Evolutionary conservation across 306 rosid genomes (phyloP).

Genomic region (Morella rubra): DNA sequence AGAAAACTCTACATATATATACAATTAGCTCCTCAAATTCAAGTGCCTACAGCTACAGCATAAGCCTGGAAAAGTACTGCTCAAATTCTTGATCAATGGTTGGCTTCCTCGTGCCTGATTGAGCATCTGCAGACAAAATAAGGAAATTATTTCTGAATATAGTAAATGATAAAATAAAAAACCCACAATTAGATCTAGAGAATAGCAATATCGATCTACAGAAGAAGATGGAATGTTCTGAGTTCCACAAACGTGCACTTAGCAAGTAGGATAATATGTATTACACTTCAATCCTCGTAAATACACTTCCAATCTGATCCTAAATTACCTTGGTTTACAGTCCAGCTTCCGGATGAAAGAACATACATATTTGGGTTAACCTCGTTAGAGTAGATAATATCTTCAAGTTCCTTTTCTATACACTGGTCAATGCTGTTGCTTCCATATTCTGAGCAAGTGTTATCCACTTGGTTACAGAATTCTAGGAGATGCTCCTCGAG

Average conservation of each 20-base stretch:
- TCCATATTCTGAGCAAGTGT: conserved; percentile 33
- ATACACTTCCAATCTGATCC: not conserved
- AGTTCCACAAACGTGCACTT: not conserved
- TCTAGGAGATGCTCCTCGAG: conserved; percentile 48
- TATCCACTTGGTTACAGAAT: conserved; percentile 33
- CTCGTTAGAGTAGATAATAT: conserved; percentile 38
- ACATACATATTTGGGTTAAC: conserved; percentile 43
- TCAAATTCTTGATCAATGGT: conserved; percentile 94
- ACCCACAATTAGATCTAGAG: conserved; percentile 6
- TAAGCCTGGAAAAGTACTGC: conserved; percentile 80
- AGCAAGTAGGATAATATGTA: not conserved
- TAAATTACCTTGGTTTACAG: conserved; percentile 54
- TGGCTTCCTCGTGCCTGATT: conserved; percentile 58
- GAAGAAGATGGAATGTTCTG: not conserved
- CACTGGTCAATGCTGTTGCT: conserved; percentile 36
- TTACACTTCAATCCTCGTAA: not conserved
- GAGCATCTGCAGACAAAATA: conserved; percentile 59
- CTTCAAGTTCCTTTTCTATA: conserved; percentile 56
- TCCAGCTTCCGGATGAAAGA: conserved; percentile 75
- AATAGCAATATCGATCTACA: not conserved
- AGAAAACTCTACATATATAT: conserved; percentile 12
- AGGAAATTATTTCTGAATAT: not conserved
- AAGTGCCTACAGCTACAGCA: conserved; percentile 51
- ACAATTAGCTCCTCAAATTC: conserved; percentile 17
- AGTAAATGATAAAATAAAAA: conserved; percentile 3